Base-by-base conservation (phyloP, 768 basidiomycete genomes). In the Hypholoma fasciculare region DNA sequence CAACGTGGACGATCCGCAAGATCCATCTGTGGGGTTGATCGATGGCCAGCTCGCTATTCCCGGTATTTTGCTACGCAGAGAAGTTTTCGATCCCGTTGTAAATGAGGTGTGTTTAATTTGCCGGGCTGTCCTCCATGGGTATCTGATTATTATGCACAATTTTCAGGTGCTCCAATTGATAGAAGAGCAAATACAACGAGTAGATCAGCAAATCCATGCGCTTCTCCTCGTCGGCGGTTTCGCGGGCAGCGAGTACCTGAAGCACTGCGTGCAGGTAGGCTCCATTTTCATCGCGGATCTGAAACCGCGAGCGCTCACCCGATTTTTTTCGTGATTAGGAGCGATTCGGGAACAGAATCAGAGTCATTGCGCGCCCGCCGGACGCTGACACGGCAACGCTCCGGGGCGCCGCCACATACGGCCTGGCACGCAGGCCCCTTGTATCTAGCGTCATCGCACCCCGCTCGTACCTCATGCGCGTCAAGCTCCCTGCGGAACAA, bases 31-130 rank as follows among this genome's bases (percentile, higher is more conserved):
- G 20, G 93, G 93, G 1, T 74, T 94, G 53, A 76, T 89, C 59
- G 89, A 94, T 64, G 93, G 93, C 1, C 88, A 96, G 70, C 79
- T 96, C 3, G 85, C 85, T 12, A 90, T 95, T 62, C 90, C 91
- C 2, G 93, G 93, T 16, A 86, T 82, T 61, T 72, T 93, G 19
- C 77, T 96, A 52, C 86, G 93, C 30, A 77, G 83, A 61, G 89
- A 92, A 69, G 93, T 95, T n/a, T 96, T 95, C 64, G 92, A 94
- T 72, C 93, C 94, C 26, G 88, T 95, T 38, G 85, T 96, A 37
- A 82, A 83, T 61, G 82, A 92, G 78, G 92, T 90, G 56, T 20
- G 79, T 57, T 26, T 27, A 13, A 26, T 19, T 55, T 49, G 6
- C 42, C n/a, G 40, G 27, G 49, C 44, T 47, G 46, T 47, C 49